phyloP scores from a whole-genome alignment of 2,329 filamentous ascomycete genomes.

The Didymella arachidicola region DNA sequence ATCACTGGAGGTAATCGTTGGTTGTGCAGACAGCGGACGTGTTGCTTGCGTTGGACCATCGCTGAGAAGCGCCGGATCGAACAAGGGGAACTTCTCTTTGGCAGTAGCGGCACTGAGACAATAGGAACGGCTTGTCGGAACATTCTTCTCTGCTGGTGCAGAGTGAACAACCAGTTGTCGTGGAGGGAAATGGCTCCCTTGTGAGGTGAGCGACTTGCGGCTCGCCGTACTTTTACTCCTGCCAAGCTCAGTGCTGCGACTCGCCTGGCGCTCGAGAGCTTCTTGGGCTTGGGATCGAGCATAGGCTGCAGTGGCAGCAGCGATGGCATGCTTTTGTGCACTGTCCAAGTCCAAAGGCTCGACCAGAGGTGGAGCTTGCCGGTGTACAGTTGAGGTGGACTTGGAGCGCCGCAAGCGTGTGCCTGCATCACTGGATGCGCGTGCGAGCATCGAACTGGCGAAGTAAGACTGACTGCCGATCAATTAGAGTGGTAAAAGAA shows the following conservation, averaged over 20 bases:
- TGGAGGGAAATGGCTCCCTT: slow-evolving; percentile 50
- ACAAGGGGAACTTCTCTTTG: slow-evolving; percentile 33
- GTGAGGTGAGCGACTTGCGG: slow-evolving; percentile 41
- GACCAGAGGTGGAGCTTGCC: slow-evolving; percentile 24
- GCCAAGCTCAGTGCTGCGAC: slow-evolving; percentile 31
- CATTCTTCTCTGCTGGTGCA: slow-evolving; percentile 24
- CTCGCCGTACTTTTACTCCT: slow-evolving; percentile 47
- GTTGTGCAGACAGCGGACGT: slow-evolving; percentile 30
- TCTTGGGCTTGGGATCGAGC: slow-evolving; percentile 41
- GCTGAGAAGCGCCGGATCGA: slow-evolving; percentile 25
- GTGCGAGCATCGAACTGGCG: slow-evolving; percentile 42
- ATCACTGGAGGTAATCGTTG: slow-evolving; percentile 35
- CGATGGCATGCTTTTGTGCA: slow-evolving; percentile 48
- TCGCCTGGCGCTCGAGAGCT: slow-evolving; percentile 23
- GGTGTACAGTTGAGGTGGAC: slow-evolving; percentile 45
- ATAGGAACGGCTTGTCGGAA: slow-evolving; percentile 21
- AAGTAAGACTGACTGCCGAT: slow-evolving; percentile 17
- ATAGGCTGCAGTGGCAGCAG: slow-evolving; percentile 50
- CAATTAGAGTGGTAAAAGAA: slow-evolving; percentile 29
- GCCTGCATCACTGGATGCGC: slow-evolving; percentile 48
- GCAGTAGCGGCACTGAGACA: slow-evolving; percentile 23
- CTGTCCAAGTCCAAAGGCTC: slow-evolving; percentile 39
- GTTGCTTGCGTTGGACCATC: background rate
- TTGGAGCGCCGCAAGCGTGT: slow-evolving; percentile 50
- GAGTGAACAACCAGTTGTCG: slow-evolving; percentile 43